Conservation (phyloP, 2,329 filamentous ascomycete species). For the Ophiognomonia clavigignenti-juglandacearum region DNA sequence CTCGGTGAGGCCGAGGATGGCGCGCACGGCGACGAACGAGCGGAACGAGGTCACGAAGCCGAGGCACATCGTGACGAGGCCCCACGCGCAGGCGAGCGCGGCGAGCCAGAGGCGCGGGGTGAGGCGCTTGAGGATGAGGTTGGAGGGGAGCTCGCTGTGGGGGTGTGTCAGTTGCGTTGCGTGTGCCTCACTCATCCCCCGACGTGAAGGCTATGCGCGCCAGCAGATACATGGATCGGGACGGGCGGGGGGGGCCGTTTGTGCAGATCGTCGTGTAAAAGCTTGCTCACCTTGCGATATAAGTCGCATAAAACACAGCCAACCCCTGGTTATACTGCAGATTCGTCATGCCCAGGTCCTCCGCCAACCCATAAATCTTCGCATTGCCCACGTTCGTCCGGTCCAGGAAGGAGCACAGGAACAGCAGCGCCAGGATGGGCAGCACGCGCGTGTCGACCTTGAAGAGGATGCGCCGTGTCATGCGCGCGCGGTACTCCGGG, state of each 20-base stretch:
- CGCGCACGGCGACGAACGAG: slow-evolving; percentile 57
- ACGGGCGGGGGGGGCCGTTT: background rate
- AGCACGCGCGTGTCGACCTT: slow-evolving; percentile 46
- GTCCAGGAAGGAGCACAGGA: slow-evolving; percentile 61
- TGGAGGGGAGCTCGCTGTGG: slow-evolving; percentile 62
- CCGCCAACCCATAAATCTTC: slow-evolving; percentile 58
- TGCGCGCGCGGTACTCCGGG: slow-evolving; percentile 9
- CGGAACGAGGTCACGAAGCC: slow-evolving; percentile 49
- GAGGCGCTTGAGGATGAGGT: slow-evolving; percentile 57
- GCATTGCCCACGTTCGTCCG: slow-evolving; percentile 72
- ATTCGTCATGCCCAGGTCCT: slow-evolving; percentile 52
- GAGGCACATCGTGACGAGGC: slow-evolving; percentile 51
- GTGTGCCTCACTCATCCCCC: too few species aligned
- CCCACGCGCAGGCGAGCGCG: slow-evolving; percentile 51
- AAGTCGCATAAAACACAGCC: slow-evolving; percentile 61
- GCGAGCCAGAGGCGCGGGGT: slow-evolving; percentile 59
- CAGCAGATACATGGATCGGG: too few species aligned
- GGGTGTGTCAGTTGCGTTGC: too few species aligned
- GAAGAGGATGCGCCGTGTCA: slow-evolving; percentile 23
- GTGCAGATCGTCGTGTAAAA: background rate
- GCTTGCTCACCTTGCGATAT: slow-evolving; percentile 47
- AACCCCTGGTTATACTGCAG: slow-evolving; percentile 61
- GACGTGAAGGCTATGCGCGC: too few species aligned
- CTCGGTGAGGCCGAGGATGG: slow-evolving; percentile 58
- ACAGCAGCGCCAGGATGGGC: slow-evolving; percentile 58